Evolutionary conservation across 805 yeast species (phyloP), one percentile per base, ranked within the genome.

Genomic region (Teunomyces funiuensis): DNA sequence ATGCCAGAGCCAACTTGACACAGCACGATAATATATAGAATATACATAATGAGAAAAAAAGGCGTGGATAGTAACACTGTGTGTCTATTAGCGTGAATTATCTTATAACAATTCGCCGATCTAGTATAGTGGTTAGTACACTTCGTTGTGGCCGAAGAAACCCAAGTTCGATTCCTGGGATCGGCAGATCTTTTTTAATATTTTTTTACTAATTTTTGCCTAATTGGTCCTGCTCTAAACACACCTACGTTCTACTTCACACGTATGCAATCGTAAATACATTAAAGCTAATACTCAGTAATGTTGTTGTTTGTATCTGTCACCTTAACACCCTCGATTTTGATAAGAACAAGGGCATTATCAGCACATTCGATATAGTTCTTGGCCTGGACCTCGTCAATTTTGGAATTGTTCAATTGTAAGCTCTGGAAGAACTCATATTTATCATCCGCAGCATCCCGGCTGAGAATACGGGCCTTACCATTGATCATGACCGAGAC

Each of bases 401-500:
- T 82, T 22, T 88, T 84, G 49, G 82, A 79, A 42, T 77, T 77
- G 44, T 76, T 75, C 52, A 80, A 67, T 48, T 83, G 82, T 55
- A 79, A 66, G 3, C 76, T 71, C 49, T 81, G 81, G 65, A 80
- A 88, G 55, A 79, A 80, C 30, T 66, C 65, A 33, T 79, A 77
- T 46, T 80, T 81, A 9, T 66, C 59, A 13, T 64, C 27, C 13
- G 46, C 66, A 2, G 66, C 66, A 7, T 58, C 58, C 14, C 45
- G 40, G 2, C 52, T 46, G 8, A 87, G 61, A 6, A 85, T 72
- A 18, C 69, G 66, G 2, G 91, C 93, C 28, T 66, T 67, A 1
- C 97, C 98, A 31, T 76, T 73, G 22, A 91, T 65, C 47, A 95
- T 90, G 8, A 88, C 95, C 49, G 95, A 83, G 45, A 87, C 80